Percentiles rank a stretch among this genome's conserved stretches.
phyloP scores from a whole-genome alignment of 2,329 filamentous ascomycete species.

The Hirsutella minnesotensis region DNA sequence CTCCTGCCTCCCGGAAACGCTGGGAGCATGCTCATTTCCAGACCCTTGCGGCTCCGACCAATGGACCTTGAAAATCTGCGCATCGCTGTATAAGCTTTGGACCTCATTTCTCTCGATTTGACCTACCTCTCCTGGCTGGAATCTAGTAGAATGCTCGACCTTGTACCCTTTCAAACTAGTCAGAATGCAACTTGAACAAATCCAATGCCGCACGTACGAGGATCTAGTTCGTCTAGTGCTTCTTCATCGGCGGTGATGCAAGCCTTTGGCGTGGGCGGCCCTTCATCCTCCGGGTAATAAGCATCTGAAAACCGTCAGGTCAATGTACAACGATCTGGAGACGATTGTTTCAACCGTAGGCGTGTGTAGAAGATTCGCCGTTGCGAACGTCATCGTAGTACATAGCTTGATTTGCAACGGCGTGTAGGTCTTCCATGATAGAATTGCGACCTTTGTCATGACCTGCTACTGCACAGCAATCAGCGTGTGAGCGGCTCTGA shows the following conservation, averaged over 20 bases:
- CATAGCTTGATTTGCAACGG: slow-evolving; percentile 6
- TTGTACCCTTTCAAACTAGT: slow-evolving; percentile 21
- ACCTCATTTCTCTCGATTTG: background rate
- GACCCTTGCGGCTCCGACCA: slow-evolving; percentile 40
- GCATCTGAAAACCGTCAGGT: slow-evolving; percentile 2
- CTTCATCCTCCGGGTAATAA: slow-evolving; percentile 15
- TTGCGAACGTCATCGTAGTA: slow-evolving; percentile 7
- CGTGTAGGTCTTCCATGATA: slow-evolving; percentile 9
- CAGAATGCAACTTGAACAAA: background rate
- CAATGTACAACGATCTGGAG: slow-evolving; percentile 1
- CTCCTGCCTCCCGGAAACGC: slow-evolving; percentile 20
- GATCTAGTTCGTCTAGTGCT: slow-evolving; percentile 18
- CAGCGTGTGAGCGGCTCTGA: background rate
- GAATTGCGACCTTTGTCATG: slow-evolving; percentile 2
- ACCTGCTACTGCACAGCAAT: background rate
- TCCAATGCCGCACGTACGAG: slow-evolving; percentile 17
- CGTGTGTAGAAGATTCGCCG: slow-evolving; percentile 7
- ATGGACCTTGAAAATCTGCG: slow-evolving; percentile 41
- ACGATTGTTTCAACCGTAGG: slow-evolving; percentile 9
- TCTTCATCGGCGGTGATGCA: slow-evolving; percentile 5
- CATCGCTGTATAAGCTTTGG: background rate
- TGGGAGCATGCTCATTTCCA: slow-evolving; percentile 16
- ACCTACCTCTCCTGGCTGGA: slow-evolving; percentile 29
- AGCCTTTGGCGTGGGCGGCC: slow-evolving; percentile 10
- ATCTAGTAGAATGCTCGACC: slow-evolving; percentile 25